Base-by-base conservation (phyloP, 495 filamentous ascomycete species). In the Neurospora sp. region DNA sequence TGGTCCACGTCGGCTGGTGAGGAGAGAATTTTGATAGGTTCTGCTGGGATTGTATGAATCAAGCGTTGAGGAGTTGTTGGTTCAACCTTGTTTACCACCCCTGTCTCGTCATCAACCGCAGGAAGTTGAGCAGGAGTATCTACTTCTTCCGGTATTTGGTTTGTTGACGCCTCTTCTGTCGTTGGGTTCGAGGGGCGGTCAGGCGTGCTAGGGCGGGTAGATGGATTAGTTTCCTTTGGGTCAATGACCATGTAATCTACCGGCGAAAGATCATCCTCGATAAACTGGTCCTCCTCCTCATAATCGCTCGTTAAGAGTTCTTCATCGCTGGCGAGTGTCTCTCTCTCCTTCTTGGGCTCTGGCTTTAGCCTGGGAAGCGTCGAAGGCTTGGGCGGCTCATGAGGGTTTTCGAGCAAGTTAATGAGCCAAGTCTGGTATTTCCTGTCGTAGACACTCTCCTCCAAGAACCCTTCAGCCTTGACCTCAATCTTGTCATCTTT, bases 391-490 rank as follows among this genome's bases (percentile, higher is more conserved):
- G 84, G 83, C 0, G 91, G 91, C 61, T 83, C 83, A 5, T 71
- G 75, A 2, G 84, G 79, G 31, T 81, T 81, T 71, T 85, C 78
- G 27, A 93, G 82, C 1, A 90, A 65, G 4, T 74, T 76, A 20
- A 91, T 81, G 68, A 82, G 84, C 88, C 89, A 93, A 35, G 76
- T 78, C 8, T 82, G 74, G 31, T 87, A 79, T 77, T 87, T 86
- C 10, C 83, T 86, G 41, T 90, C 84, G 38, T 84, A 86, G n/a
- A 97, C 79, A 7, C 84, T 92, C 4, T 78, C 75, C 61, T 93
- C 87, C 79, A 96, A 78, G 53, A 81, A 40, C 18, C 37, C 85
- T n/a, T 77, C 75, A 68, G 87, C 88, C 72, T 86, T 86, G n/a
- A 80, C 80, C 20, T 79, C 74, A 16, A 95, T 74, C 35, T 87